A percentile compares a stretch with the other conserved stretches of the same genome.
These are phyloP conservation scores for Cicer judaicum DNA, from an alignment of 306 rosid species.

Conservation along the genomic window DNA sequence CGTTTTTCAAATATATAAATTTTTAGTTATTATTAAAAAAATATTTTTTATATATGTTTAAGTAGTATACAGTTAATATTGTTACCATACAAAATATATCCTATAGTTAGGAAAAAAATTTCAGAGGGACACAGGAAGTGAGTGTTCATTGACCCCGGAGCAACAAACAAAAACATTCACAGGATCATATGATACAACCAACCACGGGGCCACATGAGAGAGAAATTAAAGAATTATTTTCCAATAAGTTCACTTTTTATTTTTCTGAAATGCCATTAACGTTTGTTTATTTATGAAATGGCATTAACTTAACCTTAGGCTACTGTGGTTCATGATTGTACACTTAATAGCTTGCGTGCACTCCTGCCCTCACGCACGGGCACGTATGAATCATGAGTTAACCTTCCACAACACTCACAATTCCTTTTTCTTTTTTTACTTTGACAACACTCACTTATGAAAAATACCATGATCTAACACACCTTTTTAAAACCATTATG, in stretches of 20 bases:
- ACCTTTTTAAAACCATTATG: too few relatives aligned
- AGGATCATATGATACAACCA: constrained; percentile 42
- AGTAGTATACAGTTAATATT: too few relatives aligned
- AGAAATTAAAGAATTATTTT: neutral
- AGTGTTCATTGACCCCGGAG: constrained; percentile 42
- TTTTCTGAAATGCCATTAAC: neutral
- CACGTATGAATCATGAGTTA: constrained; percentile 49
- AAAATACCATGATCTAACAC: too few relatives aligned
- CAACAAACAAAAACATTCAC: constrained; percentile 30
- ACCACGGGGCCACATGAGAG: constrained; percentile 37
- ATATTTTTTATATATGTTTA: too few relatives aligned
- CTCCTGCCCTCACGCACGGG: constrained; percentile 59
- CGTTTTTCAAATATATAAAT: too few relatives aligned
- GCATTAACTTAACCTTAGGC: constrained; percentile 25
- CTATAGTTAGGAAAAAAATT: constrained; percentile 16
- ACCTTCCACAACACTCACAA: constrained; percentile 41
- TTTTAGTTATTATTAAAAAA: too few relatives aligned
- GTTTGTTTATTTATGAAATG: too few relatives aligned
- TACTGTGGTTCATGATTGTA: constrained; percentile 59
- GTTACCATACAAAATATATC: too few relatives aligned
- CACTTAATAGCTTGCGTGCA: constrained; percentile 73
- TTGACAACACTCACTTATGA: too few relatives aligned
- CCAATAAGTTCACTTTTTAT: neutral
- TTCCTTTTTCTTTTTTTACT: too few relatives aligned
- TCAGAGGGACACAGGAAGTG: neutral